Evolutionary conservation across 2,329 filamentous ascomycete species (phyloP).

Genomic region (Didymella pinodella): DNA sequence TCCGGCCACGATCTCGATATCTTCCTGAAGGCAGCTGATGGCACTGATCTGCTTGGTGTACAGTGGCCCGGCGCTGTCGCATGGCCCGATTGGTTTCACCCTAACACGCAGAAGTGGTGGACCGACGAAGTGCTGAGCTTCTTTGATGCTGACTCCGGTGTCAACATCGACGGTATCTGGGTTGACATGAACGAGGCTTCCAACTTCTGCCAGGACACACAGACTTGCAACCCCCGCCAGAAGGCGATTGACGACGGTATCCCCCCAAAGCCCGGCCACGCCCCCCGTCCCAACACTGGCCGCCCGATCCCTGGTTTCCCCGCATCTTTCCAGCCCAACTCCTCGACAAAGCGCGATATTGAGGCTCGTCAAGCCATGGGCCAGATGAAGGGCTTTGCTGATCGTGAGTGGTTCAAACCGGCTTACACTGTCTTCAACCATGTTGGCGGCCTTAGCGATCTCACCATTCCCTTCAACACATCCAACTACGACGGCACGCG

Average conservation of each 20-base stretch:
- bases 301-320: constrained; percentile 74
- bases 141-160: constrained; percentile 69
- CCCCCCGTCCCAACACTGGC: constrained; percentile 66
- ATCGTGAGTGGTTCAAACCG: constrained; percentile 69
- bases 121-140: constrained; percentile 70
- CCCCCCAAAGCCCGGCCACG: constrained; percentile 64
- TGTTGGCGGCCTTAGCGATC: constrained; percentile 55
- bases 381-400: constrained; percentile 65
- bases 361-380: constrained; percentile 42
- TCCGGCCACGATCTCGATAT: constrained; percentile 66
- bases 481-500: constrained; percentile 71
- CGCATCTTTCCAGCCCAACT: constrained; percentile 67
- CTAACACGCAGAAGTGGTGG: constrained; percentile 72
- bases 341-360: constrained; percentile 21
- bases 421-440: constrained; percentile 72
- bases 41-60: constrained; percentile 65
- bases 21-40: constrained; percentile 64
- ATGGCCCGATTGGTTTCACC: constrained; percentile 80
- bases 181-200: constrained; percentile 54
- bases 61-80: constrained; percentile 80
- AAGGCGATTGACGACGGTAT: constrained; percentile 53
- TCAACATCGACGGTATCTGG: constrained; percentile 80
- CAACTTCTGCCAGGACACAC: constrained; percentile 51
- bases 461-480: constrained; percentile 70
- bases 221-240: constrained; percentile 56